These are phyloP conservation scores for Pseudogymnoascus sp. DNA, from an alignment of 2,329 filamentous ascomycete species.

Conservation along the genomic window DNA sequence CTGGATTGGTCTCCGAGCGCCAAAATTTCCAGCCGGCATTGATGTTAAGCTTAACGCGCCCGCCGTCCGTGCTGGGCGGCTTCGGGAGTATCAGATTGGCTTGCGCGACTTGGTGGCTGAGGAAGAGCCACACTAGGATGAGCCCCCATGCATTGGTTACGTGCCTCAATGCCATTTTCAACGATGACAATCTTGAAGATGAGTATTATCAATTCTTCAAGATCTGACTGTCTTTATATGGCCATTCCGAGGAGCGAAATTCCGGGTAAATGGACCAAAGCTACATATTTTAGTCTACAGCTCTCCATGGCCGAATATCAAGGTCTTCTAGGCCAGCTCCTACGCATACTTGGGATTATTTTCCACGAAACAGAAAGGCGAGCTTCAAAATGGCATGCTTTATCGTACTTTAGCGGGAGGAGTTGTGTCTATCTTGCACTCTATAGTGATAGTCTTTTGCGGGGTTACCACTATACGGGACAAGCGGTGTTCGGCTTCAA, in stretches of 20 bases:
- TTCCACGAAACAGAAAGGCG: slow-evolving; percentile 4
- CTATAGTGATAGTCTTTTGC: neutral
- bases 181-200: neutral
- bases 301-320: neutral
- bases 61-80: neutral
- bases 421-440: neutral
- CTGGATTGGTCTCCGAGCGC: slow-evolving; percentile 31
- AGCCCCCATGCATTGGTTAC: neutral
- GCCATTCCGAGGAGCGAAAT: neutral
- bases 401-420: neutral
- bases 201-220: neutral
- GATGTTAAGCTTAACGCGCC: neutral
- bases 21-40: slow-evolving; percentile 33
- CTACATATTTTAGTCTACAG: neutral
- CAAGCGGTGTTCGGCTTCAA: neutral
- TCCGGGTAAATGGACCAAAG: neutral
- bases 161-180: slow-evolving; percentile 1
- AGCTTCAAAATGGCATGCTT: neutral
- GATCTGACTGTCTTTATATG: neutral
- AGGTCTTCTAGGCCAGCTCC: neutral
- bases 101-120: neutral
- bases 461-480: neutral
- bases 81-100: neutral
- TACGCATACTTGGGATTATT: neutral
- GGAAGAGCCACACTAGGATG: neutral